A percentile compares a stretch with the other conserved stretches of the same genome.
Conservation (phyloP, 768 basidiomycete genomes). For the Gautieria morchelliformis region DNA sequence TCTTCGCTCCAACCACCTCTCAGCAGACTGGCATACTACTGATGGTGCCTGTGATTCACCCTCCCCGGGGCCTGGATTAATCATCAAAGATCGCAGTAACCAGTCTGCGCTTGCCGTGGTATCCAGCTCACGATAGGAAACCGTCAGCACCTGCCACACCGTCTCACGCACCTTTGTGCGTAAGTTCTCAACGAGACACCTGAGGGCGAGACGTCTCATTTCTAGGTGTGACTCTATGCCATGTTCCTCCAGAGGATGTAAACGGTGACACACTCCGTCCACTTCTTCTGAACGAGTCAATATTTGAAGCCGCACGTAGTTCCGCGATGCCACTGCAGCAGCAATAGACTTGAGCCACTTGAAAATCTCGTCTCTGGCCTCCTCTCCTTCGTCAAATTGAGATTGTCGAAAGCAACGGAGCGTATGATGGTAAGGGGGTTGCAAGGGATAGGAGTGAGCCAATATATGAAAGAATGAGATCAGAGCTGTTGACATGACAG, state of each 20-base stretch:
- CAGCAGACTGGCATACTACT: not conserved
- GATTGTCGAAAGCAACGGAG: slow-evolving; percentile 30
- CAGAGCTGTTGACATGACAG: slow-evolving; percentile 26
- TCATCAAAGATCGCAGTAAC: slow-evolving; percentile 7
- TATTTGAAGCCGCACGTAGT: slow-evolving; percentile 43
- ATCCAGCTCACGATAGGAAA: slow-evolving; percentile 54
- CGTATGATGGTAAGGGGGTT: slow-evolving; percentile 42
- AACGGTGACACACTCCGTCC: not conserved
- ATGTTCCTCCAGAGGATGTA: too few species aligned
- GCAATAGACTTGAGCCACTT: slow-evolving; percentile 48
- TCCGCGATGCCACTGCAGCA: slow-evolving; percentile 39
- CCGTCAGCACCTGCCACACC: slow-evolving; percentile 52
- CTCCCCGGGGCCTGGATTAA: not conserved
- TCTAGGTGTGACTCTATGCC: too few species aligned
- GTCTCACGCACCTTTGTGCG: slow-evolving; percentile 40
- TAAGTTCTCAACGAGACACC: slow-evolving; percentile 35
- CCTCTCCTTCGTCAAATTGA: slow-evolving; percentile 25
- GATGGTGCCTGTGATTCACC: not conserved
- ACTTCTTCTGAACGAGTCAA: slow-evolving; percentile 26
- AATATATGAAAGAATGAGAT: slow-evolving; percentile 53
- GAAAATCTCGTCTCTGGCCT: slow-evolving; percentile 21
- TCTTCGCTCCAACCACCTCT: slow-evolving; percentile 15
- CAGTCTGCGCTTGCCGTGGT: slow-evolving; percentile 21
- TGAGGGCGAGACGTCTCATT: slow-evolving; percentile 40
- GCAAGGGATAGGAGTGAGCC: slow-evolving; percentile 52